A percentile compares a stretch with the other conserved stretches of the same genome.
These are phyloP conservation scores for Solanum hybrid DNA, from an alignment of 305 asterid genomes.

Conservation along the genomic window DNA sequence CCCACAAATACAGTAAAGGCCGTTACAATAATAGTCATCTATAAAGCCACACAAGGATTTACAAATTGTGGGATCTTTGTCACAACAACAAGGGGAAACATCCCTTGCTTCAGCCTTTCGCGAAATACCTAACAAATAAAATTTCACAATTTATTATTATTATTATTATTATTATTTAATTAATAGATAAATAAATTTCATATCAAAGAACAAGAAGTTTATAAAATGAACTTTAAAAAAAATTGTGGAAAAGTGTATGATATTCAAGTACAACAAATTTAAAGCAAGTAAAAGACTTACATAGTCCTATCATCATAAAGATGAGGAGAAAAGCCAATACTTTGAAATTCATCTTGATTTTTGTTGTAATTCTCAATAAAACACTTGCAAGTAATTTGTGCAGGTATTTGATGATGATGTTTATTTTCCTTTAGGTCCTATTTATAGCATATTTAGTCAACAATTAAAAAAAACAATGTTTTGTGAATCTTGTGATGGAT, in stretches of 20 bases:
- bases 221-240: neutral
- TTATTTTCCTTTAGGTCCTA: neutral
- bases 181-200: no score
- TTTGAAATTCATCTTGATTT: neutral
- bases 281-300: neutral
- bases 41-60: neutral
- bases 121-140: neutral
- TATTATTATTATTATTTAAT: no score
- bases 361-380: neutral
- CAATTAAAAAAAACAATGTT: neutral
- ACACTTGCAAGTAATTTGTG: neutral
- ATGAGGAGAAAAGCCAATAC: neutral
- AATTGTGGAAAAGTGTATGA: neutral
- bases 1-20: neutral
- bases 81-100: neutral
- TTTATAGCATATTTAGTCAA: neutral
- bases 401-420: neutral
- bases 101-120: neutral
- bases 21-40: neutral
- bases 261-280: neutral
- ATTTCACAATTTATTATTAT: neutral
- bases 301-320: neutral
- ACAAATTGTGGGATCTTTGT: neutral
- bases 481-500: neutral
- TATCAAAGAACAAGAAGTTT: neutral